Percentiles rank a stretch among this genome's conserved stretches.
Conservation (phyloP, 345 rosid species). For the Isatis tinctoria region DNA sequence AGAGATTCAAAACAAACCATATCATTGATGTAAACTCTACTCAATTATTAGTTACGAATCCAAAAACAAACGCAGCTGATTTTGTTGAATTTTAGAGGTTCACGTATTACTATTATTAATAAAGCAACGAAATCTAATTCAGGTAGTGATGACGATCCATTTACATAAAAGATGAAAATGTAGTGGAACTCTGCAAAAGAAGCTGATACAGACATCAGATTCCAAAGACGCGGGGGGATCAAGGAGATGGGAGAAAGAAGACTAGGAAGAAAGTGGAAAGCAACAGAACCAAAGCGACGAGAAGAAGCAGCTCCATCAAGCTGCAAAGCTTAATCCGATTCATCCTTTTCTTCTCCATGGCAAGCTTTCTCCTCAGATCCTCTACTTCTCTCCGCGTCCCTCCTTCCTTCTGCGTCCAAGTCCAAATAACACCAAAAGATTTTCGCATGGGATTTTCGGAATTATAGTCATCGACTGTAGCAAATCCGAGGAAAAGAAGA, state of each 20-base stretch:
- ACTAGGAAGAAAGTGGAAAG: constrained; percentile 23
- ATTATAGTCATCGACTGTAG: neutral
- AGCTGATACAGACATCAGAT: neutral
- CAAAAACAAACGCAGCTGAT: neutral
- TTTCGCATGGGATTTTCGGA: neutral
- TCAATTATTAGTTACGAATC: neutral
- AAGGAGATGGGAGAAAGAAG: constrained; percentile 9
- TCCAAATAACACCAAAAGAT: neutral
- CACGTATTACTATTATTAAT: neutral
- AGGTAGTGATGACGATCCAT: neutral
- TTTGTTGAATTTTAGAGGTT: neutral
- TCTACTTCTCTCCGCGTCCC: constrained; percentile 17
- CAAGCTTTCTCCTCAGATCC: constrained; percentile 21
- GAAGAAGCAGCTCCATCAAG: constrained; percentile 25
- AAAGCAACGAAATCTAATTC: neutral
- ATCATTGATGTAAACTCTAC: neutral
- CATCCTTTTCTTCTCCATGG: constrained; percentile 8
- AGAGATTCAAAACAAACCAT: neutral
- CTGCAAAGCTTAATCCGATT: constrained; percentile 22
- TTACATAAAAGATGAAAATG: neutral
- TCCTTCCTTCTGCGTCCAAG: neutral
- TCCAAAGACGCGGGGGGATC: neutral
- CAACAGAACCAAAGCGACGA: constrained; percentile 21
- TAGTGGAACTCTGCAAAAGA: neutral
- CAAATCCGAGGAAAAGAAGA: neutral